A percentile compares a stretch with the other conserved stretches of the same genome.
Conservation (phyloP, 345 rosid species). For the Mercurialis annua region DNA sequence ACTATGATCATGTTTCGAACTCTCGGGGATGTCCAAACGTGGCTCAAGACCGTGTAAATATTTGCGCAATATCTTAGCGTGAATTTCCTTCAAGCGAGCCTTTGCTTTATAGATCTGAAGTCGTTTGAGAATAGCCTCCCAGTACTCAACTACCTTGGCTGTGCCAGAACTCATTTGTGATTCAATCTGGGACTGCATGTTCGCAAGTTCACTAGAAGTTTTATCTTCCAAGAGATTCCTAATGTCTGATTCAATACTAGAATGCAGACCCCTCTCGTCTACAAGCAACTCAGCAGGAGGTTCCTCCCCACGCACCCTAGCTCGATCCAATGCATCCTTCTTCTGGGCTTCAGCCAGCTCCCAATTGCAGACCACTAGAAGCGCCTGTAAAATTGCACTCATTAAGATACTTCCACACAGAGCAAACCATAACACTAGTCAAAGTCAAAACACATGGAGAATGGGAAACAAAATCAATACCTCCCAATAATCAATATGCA, state of each 20-base stretch:
- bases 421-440: not conserved
- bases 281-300: conserved; percentile 91
- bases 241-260: conserved; percentile 83
- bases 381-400: conserved; percentile 54
- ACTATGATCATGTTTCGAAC: conserved; percentile 34
- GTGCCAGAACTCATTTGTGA: conserved; percentile 80
- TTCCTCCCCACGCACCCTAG: conserved; percentile 91
- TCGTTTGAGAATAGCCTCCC: conserved; percentile 94
- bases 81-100: conserved; percentile 94
- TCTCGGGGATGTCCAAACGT: conserved; percentile 45
- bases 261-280: conserved; percentile 90
- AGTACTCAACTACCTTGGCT: conserved; percentile 93
- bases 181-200: conserved; percentile 63
- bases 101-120: conserved; percentile 91
- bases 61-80: conserved; percentile 72
- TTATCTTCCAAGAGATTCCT: conserved; percentile 74
- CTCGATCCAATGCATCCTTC: conserved; percentile 84
- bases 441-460: not conserved
- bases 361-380: conserved; percentile 86
- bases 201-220: conserved; percentile 66
- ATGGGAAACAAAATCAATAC: conserved; percentile 34
- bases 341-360: conserved; percentile 89
- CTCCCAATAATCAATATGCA: conserved; percentile 82
- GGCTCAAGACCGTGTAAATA: conserved; percentile 81
- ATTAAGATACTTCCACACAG: conserved; percentile 2